A percentile compares a stretch with the other conserved stretches of the same genome.
Conservation (phyloP, 768 basidiomycete genomes). For the Saitozyma podzolica region DNA sequence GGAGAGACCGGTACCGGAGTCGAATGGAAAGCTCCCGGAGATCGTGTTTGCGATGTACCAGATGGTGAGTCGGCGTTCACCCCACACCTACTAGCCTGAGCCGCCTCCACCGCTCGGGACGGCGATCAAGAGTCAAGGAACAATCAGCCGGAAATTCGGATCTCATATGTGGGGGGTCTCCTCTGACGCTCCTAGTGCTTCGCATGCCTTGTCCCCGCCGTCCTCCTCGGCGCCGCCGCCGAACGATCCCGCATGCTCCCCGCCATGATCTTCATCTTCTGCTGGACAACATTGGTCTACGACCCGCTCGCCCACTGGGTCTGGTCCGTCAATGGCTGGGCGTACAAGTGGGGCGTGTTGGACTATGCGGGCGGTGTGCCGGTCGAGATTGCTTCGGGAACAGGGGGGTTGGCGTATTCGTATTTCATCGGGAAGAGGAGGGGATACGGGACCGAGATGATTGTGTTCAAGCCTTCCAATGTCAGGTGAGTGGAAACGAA, state of each 20-base stretch:
- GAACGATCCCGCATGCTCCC: conserved; percentile 86
- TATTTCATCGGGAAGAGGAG: conserved; percentile 82
- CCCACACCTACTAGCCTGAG: background rate
- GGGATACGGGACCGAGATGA: conserved; percentile 84
- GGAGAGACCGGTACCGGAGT: conserved; percentile 49
- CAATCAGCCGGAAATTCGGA: too few species aligned
- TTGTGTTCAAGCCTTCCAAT: conserved; percentile 93
- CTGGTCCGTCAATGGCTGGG: conserved; percentile 82
- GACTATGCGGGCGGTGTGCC: conserved; percentile 91
- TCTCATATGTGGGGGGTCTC: background rate
- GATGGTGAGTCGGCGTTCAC: conserved; percentile 21
- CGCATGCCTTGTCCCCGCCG: conserved; percentile 74
- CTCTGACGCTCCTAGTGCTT: conserved; percentile 30
- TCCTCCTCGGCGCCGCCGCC: conserved; percentile 76
- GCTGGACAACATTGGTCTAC: conserved; percentile 85
- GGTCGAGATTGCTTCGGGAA: conserved; percentile 92
- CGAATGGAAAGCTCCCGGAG: conserved; percentile 52
- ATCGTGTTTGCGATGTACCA: conserved; percentile 48
- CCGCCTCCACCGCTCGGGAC: background rate
- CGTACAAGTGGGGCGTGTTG: conserved; percentile 66
- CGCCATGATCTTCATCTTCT: conserved; percentile 81
- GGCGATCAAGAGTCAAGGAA: too few species aligned
- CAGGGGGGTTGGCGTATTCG: conserved; percentile 81
- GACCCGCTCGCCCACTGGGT: conserved; percentile 96
- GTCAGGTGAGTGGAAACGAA: conserved; percentile 52